These are phyloP conservation scores for Hydrangea macrophylla DNA, from an alignment of 148 eudicot species.

Conservation along the genomic window DNA sequence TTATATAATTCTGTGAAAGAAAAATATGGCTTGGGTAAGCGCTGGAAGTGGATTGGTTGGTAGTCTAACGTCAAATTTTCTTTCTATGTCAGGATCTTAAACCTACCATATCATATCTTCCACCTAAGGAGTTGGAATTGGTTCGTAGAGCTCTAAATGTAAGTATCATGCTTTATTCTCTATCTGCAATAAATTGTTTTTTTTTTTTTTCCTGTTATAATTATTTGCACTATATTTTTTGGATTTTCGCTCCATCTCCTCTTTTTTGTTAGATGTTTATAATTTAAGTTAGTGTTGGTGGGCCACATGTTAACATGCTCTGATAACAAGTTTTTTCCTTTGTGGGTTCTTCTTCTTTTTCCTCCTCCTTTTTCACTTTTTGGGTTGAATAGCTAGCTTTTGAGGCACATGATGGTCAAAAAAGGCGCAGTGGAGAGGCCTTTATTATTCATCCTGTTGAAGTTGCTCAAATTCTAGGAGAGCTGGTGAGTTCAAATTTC, in stretches of 20 bases:
- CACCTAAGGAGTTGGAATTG: constrained; percentile 62
- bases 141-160: constrained; percentile 68
- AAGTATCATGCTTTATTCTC: constrained; percentile 11
- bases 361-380: neutral
- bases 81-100: constrained; percentile 65
- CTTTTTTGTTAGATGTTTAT: neutral
- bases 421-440: constrained; percentile 96
- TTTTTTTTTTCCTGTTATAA: neutral
- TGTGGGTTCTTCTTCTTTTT: too few relatives aligned
- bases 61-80: constrained; percentile 11
- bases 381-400: constrained; percentile 76
- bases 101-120: constrained; percentile 74
- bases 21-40: neutral
- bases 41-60: constrained; percentile 4
- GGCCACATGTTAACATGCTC: constrained; percentile 7
- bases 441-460: constrained; percentile 95
- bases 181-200: neutral
- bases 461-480: constrained; percentile 97
- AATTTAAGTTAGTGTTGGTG: neutral
- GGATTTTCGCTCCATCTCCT: neutral
- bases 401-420: constrained; percentile 97
- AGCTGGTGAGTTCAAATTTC: constrained; percentile 67
- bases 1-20: neutral
- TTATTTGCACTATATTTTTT: neutral
- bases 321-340: neutral